phyloP scores from a whole-genome alignment of 805 yeast genomes.

The Maudiozyma bulderi region DNA sequence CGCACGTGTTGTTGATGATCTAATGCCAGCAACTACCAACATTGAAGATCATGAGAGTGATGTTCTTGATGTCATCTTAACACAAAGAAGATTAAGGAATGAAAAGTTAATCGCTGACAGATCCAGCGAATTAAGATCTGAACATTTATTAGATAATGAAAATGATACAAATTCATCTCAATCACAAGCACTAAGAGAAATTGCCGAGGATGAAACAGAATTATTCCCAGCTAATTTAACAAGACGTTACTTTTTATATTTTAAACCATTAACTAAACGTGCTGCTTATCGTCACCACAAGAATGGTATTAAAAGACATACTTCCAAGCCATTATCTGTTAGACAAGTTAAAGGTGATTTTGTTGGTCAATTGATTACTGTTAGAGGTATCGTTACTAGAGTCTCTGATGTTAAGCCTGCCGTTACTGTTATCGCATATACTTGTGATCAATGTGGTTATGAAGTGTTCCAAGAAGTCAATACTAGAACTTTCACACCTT shows the following conservation, averaged over 20 bases:
- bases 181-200: slow-evolving; percentile 26
- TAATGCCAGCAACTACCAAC: slow-evolving; percentile 77
- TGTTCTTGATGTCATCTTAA: slow-evolving; percentile 84
- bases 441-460: slow-evolving; percentile 95
- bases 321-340: slow-evolving; percentile 62
- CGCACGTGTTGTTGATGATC: slow-evolving; percentile 60
- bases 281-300: slow-evolving; percentile 22
- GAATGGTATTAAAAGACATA: slow-evolving; percentile 12
- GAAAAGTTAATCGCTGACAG: slow-evolving; percentile 59
- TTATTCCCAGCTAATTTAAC: slow-evolving; percentile 79
- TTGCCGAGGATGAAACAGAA: slow-evolving; percentile 34
- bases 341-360: slow-evolving; percentile 79
- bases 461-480: slow-evolving; percentile 94
- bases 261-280: slow-evolving; percentile 59
- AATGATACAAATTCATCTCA: slow-evolving; percentile 20
- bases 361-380: slow-evolving; percentile 80
- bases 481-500: slow-evolving; percentile 76
- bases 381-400: slow-evolving; percentile 89
- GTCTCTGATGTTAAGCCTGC: slow-evolving; percentile 95
- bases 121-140: slow-evolving; percentile 47
- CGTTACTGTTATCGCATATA: slow-evolving; percentile 83
- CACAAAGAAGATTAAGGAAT: slow-evolving; percentile 81
- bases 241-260: slow-evolving; percentile 78
- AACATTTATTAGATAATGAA: slow-evolving; percentile 24
- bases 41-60: slow-evolving; percentile 76